These are phyloP conservation scores for Euphorbia peplus DNA, from an alignment of 345 rosid species.

Conservation along the genomic window DNA sequence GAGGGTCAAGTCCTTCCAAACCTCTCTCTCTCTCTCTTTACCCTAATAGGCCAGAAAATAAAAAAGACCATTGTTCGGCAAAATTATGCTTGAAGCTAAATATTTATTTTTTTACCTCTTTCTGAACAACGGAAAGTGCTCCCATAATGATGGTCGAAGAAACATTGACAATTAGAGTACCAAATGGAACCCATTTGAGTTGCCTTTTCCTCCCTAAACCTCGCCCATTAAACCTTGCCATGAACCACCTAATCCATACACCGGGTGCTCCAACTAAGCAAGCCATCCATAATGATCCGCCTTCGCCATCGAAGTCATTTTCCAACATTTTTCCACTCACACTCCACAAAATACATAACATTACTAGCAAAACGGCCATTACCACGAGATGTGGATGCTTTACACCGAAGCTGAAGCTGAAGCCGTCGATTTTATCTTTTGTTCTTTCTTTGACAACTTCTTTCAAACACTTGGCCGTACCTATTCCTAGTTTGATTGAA, in stretches of 20 bases:
- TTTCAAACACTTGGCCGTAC: conserved; percentile 79
- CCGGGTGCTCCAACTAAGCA: conserved; percentile 73
- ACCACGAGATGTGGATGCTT: conserved; percentile 38
- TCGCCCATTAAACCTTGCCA: conserved; percentile 74
- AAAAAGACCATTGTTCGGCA: too few relatives aligned
- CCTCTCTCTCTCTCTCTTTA: too few relatives aligned
- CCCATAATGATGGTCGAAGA: conserved; percentile 80
- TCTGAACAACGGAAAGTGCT: conserved; percentile 51
- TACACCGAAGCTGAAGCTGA: conserved; percentile 17
- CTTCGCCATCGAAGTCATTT: conserved; percentile 45
- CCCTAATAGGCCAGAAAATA: too few relatives aligned
- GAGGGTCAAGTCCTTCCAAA: too few relatives aligned
- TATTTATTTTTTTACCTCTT: conserved; percentile 36
- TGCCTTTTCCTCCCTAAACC: conserved; percentile 61
- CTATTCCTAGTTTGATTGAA: conserved; percentile 71
- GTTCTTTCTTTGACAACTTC: conserved; percentile 33
- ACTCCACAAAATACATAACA: conserved; percentile 44
- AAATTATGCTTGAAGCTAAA: too few relatives aligned
- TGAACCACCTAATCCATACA: conserved; percentile 95
- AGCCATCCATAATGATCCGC: conserved; percentile 70
- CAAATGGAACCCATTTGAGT: conserved; percentile 79
- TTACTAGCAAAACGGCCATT: conserved; percentile 37
- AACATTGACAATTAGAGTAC: conserved; percentile 77
- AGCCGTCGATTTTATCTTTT: conserved; percentile 10
- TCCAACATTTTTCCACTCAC: conserved; percentile 42